Evolutionary conservation across 192 early-diverging fungal species (phyloP).

Genomic region (Piromyces finnis): DNA sequence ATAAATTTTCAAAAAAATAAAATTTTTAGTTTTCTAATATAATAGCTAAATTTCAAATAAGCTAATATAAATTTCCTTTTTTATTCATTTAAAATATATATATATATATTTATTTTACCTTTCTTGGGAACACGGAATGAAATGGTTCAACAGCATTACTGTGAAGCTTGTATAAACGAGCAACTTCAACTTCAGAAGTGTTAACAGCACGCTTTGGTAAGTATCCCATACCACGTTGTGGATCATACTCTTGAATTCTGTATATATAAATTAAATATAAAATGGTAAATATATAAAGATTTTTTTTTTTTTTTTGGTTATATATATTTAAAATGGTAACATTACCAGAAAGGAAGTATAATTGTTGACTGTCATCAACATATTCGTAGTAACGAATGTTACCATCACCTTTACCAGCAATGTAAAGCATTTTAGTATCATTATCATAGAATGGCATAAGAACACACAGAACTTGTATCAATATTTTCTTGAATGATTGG

Average conservation of each 20-base stretch:
- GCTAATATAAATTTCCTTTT: too few species aligned
- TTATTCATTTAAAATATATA: too few species aligned
- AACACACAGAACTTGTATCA: conserved; percentile 84
- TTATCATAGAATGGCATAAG: conserved; percentile 93
- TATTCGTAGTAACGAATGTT: conserved; percentile 99
- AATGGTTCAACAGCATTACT: conserved; percentile 78
- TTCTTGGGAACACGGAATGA: conserved; percentile 91
- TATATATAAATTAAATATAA: too few species aligned
- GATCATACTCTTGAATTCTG: conserved; percentile 73
- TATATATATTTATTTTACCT: conserved; percentile 47
- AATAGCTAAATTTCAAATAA: too few species aligned
- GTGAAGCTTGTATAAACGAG: conserved; percentile 84
- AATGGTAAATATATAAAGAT: too few species aligned
- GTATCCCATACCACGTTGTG: conserved; percentile 83
- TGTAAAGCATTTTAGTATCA: conserved; percentile 75
- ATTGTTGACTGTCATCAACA: conserved; percentile 64
- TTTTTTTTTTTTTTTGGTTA: too few species aligned
- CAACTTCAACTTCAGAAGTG: conserved; percentile 76
- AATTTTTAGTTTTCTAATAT: too few species aligned
- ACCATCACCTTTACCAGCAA: conserved; percentile 54
- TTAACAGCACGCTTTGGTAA: conserved; percentile 85
- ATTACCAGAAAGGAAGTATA: conserved; percentile 53
- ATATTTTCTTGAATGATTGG: conserved; percentile 60
- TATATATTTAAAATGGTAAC: too few species aligned
- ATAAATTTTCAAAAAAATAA: too few species aligned